Conservation (phyloP, 2,329 filamentous ascomycete species). For the Arthrobotrys pseudoclavata region DNA sequence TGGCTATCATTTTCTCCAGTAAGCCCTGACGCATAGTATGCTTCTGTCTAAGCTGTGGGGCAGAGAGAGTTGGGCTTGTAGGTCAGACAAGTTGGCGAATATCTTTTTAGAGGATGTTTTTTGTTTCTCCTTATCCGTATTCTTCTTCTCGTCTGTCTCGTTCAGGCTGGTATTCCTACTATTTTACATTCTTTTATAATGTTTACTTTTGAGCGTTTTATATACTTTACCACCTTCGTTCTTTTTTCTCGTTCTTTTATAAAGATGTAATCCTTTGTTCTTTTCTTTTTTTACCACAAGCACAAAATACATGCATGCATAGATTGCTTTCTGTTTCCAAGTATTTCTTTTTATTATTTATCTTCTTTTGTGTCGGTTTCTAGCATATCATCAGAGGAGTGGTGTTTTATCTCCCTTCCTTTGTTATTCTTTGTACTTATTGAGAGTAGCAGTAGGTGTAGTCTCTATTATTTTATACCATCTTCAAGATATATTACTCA, state of each 20-base stretch:
- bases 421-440: constrained; percentile 12
- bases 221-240: no score
- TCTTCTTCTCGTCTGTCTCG: constrained; percentile 13
- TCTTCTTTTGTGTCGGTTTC: not conserved
- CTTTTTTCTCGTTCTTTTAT: constrained; percentile 8
- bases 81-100: constrained; percentile 28
- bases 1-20: not conserved
- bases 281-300: constrained; percentile 7
- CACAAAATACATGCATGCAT: constrained; percentile 52
- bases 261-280: constrained; percentile 15
- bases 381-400: constrained; percentile 29
- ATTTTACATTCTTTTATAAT: constrained; percentile 47
- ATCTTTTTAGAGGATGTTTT: not conserved
- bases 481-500: not conserved
- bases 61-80: not conserved
- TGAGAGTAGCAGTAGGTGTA: constrained; percentile 7
- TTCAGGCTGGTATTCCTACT: constrained; percentile 50
- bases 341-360: not conserved
- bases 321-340: constrained; percentile 29
- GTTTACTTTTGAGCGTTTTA: constrained; percentile 26
- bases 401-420: not conserved
- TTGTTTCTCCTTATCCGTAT: constrained; percentile 1
- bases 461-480: no score
- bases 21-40: not conserved
- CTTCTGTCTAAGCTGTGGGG: not conserved